Conservation (phyloP, 2,329 filamentous ascomycete genomes). For the Colletotrichum kahawae region DNA sequence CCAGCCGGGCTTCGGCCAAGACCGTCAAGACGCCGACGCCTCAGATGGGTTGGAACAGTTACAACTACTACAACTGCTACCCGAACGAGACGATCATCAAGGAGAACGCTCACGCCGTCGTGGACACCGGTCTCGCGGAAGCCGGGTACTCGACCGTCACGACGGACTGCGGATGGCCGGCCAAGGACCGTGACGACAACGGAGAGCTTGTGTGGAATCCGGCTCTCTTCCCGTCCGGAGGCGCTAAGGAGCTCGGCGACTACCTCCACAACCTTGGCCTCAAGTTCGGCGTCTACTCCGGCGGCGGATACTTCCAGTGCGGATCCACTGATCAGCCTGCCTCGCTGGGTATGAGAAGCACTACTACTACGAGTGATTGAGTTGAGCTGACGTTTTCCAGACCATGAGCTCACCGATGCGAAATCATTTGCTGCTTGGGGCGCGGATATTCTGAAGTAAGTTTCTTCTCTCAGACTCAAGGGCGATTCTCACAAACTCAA, state of each 20-base stretch:
- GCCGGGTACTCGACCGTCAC: slow-evolving; percentile 62
- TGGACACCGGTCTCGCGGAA: slow-evolving; percentile 54
- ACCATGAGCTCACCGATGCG: slow-evolving; percentile 46
- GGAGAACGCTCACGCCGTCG: slow-evolving; percentile 56
- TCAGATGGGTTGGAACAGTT: slow-evolving; percentile 63
- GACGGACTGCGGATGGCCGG: slow-evolving; percentile 64
- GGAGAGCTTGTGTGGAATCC: slow-evolving; percentile 55
- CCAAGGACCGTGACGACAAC: slow-evolving; percentile 40
- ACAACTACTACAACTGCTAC: slow-evolving; percentile 59
- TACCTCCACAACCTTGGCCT: slow-evolving; percentile 53
- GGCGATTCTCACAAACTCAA: fast-evolving
- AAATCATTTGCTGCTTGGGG: slow-evolving; percentile 46
- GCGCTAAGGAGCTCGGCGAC: slow-evolving; percentile 49
- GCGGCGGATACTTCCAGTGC: slow-evolving; percentile 49
- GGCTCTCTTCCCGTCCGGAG: slow-evolving; percentile 54
- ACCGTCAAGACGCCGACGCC: slow-evolving; percentile 36
- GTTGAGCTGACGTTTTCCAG: slow-evolving; percentile 23
- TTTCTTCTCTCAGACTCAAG: background rate
- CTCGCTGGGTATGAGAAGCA: slow-evolving; percentile 40
- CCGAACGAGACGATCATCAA: slow-evolving; percentile 54
- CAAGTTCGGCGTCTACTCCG: slow-evolving; percentile 61
- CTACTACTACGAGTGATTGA: too few species aligned
- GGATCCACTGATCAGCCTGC: slow-evolving; percentile 47
- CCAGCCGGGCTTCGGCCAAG: slow-evolving; percentile 4
- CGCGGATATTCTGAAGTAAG: slow-evolving; percentile 58